Conservation (phyloP, 73 alveolate species). For the Vitrella brassicaformis region DNA sequence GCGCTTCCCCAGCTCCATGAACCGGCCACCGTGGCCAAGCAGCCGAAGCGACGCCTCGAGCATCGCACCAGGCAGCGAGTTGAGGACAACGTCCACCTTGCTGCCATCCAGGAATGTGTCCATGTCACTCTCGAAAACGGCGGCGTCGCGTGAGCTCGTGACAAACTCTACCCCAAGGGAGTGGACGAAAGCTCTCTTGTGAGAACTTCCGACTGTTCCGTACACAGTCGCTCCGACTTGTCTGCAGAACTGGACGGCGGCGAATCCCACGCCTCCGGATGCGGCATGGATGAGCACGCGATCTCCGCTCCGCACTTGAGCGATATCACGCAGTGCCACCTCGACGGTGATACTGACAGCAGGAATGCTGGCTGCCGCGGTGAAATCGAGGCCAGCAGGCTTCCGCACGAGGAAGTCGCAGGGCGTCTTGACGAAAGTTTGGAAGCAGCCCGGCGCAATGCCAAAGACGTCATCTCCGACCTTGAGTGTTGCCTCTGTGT, state of each 20-base stretch:
- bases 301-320: constrained; percentile 10
- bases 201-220: constrained; percentile 23
- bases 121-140: constrained; percentile 22
- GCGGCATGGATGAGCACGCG: constrained; percentile 38
- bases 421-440: not conserved
- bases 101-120: constrained; percentile 10
- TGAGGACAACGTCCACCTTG: constrained; percentile 1
- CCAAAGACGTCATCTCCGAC: not conserved
- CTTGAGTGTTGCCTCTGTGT: not conserved
- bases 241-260: constrained; percentile 21
- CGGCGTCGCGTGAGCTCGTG: constrained; percentile 30
- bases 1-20: constrained; percentile 38
- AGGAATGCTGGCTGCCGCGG: constrained; percentile 9
- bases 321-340: not conserved
- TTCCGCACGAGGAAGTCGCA: not conserved
- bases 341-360: constrained; percentile 4
- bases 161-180: constrained; percentile 11
- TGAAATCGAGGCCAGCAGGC: not conserved
- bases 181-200: constrained; percentile 17
- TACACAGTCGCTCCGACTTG: constrained; percentile 18
- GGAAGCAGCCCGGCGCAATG: not conserved
- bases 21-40: constrained; percentile 21
- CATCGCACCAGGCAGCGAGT: constrained; percentile 3
- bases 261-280: constrained; percentile 32
- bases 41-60: constrained; percentile 6